Percentiles rank a stretch among this genome's conserved stretches.
These are phyloP conservation scores for Leishmania tarentolae DNA, from an alignment of 208 protist genomes.

Conservation along the genomic window DNA sequence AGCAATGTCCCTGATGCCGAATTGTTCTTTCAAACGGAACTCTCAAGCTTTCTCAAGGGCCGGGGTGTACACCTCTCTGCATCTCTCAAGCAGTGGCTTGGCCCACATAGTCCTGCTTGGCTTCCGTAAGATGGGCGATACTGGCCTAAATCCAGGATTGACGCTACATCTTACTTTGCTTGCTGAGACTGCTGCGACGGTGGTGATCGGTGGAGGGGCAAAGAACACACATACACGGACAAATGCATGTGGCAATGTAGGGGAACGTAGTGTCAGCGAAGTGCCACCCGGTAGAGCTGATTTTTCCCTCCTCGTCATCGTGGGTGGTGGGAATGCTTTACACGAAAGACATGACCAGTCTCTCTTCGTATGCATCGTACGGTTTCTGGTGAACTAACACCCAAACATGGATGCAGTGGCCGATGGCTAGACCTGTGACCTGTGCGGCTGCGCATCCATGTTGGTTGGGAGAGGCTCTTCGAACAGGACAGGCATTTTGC, in stretches of 20 bases:
- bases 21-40: slow-evolving; percentile 61
- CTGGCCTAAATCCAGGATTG: background rate
- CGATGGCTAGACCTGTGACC: background rate
- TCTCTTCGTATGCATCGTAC: background rate
- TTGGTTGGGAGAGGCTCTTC: background rate
- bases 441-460: background rate
- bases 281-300: background rate
- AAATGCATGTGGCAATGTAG: background rate
- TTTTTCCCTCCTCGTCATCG: background rate
- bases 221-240: background rate
- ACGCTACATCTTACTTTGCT: background rate
- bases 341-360: background rate
- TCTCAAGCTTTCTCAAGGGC: slow-evolving; percentile 56
- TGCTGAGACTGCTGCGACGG: background rate
- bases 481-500: background rate
- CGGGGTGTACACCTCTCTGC: slow-evolving; percentile 34
- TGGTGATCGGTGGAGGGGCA: too few species aligned
- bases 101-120: slow-evolving; percentile 49
- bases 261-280: background rate
- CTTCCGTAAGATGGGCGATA: slow-evolving; percentile 37
- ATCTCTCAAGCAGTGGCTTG: slow-evolving; percentile 45
- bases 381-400: background rate
- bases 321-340: background rate
- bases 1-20: slow-evolving; percentile 59
- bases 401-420: background rate